Percentiles rank a stretch among this genome's conserved stretches.
Conservation (phyloP, 2,329 filamentous ascomycete species). For the Aspergillus proliferans region DNA sequence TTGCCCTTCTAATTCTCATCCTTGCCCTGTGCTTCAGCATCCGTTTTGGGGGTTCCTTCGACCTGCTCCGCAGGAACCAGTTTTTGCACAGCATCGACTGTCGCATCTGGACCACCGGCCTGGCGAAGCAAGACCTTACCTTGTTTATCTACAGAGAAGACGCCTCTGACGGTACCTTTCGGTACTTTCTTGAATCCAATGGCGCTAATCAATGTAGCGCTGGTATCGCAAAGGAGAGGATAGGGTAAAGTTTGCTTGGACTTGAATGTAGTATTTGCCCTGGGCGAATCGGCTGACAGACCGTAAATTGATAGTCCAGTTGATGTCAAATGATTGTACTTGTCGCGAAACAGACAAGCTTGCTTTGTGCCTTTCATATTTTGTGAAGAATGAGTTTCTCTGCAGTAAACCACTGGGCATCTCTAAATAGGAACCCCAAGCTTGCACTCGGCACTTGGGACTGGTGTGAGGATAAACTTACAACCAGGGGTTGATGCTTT, state of each 20-base stretch:
- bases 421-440: not conserved
- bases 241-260: conserved; percentile 87
- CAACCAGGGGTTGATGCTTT: conserved; percentile 91
- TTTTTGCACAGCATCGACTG: conserved; percentile 68
- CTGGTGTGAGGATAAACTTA: conserved; percentile 46
- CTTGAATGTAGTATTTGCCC: conserved; percentile 89
- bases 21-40: not conserved
- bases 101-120: conserved; percentile 69
- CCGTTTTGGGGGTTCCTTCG: not conserved
- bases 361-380: conserved; percentile 70
- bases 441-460: not conserved
- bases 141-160: conserved; percentile 77
- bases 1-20: not conserved
- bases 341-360: conserved; percentile 87
- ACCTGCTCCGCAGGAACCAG: conserved; percentile 50
- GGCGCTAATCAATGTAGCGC: conserved; percentile 67
- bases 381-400: conserved; percentile 5
- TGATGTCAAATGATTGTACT: conserved; percentile 66
- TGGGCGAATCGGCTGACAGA: conserved; percentile 78
- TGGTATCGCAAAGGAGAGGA: conserved; percentile 76
- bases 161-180: conserved; percentile 74
- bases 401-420: not conserved
- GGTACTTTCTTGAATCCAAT: conserved; percentile 85
- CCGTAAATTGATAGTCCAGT: conserved; percentile 84
- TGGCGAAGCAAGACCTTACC: conserved; percentile 74